Base-by-base conservation (phyloP, 768 basidiomycete species). In the Hemileccinum impolitum region DNA sequence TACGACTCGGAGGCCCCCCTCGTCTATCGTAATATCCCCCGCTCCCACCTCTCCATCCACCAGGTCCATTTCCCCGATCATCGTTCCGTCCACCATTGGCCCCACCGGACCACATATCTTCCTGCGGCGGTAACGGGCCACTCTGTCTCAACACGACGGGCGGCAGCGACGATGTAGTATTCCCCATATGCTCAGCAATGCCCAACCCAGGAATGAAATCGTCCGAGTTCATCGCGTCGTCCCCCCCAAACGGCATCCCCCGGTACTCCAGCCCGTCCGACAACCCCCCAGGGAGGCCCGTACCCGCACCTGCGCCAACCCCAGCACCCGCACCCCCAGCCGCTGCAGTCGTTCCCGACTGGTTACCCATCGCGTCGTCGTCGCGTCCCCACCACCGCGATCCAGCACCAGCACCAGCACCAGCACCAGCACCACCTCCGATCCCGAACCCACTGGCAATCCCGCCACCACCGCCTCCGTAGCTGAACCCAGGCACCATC, bases 401-500 rank as follows among this genome's bases (percentile, higher is more conserved):
- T 6, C 58, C 51, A 4, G 38, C 2, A 2, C 66, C 51, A 35
- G 50, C 64, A 31, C 45, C 62, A 37, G 58, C 63, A 23, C 50
- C 66, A 40, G 48, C 70, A 0, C 60, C 51, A 6, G 61, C 45
- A 2, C 59, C 58, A 4, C 45, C 45, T 0, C 59, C 59, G 2
- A 57, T 31, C 4, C 48, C 55, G 8, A 54, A 26, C 3, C 48
- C 55, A 12, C 28, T 12, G 28, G n/a, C n/a, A n/a, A n/a, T n/a
- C n/a, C 28, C 28, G 0, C 36, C 39, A 1, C 42, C 18, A 0
- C 40, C 51, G 12, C 21, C 26, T 2, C 60, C 72, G 28, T 72
- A 73, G 30, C 82, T 80, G 53, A 92, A 84, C 7, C 90, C 90
- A 25, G 89, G 88, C 1, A 89, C 83, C 73, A 82, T 78, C 51